These are phyloP conservation scores for Epithele typhae DNA, from an alignment of 768 basidiomycete genomes.

Conservation along the genomic window DNA sequence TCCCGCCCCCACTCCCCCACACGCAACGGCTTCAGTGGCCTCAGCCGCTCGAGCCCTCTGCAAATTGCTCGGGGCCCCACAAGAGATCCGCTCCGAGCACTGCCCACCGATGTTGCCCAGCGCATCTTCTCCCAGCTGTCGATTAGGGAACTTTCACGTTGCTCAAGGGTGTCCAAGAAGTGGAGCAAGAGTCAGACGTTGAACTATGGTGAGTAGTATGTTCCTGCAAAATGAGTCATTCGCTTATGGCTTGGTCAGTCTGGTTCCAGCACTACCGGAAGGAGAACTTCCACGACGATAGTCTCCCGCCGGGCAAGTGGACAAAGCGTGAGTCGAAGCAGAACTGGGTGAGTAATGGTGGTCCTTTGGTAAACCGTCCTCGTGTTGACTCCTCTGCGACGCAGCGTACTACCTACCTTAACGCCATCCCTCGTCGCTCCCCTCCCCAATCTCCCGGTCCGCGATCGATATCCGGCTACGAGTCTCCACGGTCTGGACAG, in stretches of 20 bases:
- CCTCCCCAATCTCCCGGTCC: conserved; percentile 35
- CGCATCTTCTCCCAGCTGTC: conserved; percentile 64
- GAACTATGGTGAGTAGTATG: conserved; percentile 67
- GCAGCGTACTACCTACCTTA: conserved; percentile 51
- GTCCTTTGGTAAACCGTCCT: too few relatives aligned
- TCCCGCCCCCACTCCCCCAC: conserved; percentile 19
- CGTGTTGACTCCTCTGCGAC: conserved; percentile 12
- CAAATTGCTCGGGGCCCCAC: conserved; percentile 18
- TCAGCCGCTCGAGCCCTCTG: conserved; percentile 31
- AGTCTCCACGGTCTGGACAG: conserved; percentile 48
- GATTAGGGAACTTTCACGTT: conserved; percentile 65
- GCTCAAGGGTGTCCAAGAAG: conserved; percentile 77
- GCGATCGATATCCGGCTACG: conserved; percentile 32
- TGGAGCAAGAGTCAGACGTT: conserved; percentile 88
- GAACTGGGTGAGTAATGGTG: conserved; percentile 61
- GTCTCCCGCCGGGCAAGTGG: conserved; percentile 81
- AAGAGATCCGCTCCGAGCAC: conserved; percentile 55
- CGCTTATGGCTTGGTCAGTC: conserved; percentile 42
- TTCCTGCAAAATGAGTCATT: background rate
- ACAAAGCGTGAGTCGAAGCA: conserved; percentile 92
- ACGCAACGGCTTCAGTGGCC: conserved; percentile 29
- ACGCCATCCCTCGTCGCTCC: conserved; percentile 38
- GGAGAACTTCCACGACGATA: conserved; percentile 80
- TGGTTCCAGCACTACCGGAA: conserved; percentile 93
- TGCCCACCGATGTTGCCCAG: conserved; percentile 83